Percentiles rank a stretch among this genome's conserved stretches.
These are phyloP conservation scores for Plasmodium knowlesi DNA, from an alignment of 169 alveolate species.

Conservation along the genomic window DNA sequence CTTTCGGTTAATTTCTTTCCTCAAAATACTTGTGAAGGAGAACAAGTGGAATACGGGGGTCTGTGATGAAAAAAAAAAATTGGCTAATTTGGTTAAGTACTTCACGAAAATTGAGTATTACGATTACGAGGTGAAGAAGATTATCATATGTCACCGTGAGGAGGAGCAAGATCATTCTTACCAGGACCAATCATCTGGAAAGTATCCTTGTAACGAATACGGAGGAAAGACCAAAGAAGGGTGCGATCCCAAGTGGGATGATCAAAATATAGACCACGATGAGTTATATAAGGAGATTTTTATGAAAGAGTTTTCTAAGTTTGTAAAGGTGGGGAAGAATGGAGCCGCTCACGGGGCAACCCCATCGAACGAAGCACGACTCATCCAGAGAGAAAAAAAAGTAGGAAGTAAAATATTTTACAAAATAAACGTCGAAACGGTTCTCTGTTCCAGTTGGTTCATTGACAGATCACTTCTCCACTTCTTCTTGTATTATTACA, in stretches of 20 bases:
- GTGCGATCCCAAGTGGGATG: background rate
- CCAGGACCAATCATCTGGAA: background rate
- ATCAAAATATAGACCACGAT: background rate
- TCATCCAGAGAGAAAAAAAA: conserved; percentile 15
- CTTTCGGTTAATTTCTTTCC: conserved; percentile 10
- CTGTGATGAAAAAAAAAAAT: conserved; percentile 24
- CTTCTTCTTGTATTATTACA: conserved; percentile 55
- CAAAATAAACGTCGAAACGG: conserved; percentile 70
- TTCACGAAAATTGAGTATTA: conserved; percentile 71
- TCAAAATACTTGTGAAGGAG: conserved; percentile 19
- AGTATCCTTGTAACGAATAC: background rate
- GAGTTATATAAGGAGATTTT: background rate
- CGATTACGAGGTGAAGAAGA: conserved; percentile 48
- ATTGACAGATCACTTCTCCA: conserved; percentile 55
- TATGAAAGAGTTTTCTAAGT: background rate
- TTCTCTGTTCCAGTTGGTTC: conserved; percentile 67
- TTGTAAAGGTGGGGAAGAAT: background rate
- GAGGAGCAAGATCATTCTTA: background rate
- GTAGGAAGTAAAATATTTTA: conserved; percentile 30
- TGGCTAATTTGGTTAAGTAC: conserved; percentile 37
- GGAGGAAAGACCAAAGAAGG: background rate
- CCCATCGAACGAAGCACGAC: background rate
- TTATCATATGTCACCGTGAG: background rate
- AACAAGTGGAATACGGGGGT: conserved; percentile 30
- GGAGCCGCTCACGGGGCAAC: background rate